A percentile compares a stretch with the other conserved stretches of the same genome.
Conservation (phyloP, 2,329 filamentous ascomycete species). For the Apiospora phragmitis region DNA sequence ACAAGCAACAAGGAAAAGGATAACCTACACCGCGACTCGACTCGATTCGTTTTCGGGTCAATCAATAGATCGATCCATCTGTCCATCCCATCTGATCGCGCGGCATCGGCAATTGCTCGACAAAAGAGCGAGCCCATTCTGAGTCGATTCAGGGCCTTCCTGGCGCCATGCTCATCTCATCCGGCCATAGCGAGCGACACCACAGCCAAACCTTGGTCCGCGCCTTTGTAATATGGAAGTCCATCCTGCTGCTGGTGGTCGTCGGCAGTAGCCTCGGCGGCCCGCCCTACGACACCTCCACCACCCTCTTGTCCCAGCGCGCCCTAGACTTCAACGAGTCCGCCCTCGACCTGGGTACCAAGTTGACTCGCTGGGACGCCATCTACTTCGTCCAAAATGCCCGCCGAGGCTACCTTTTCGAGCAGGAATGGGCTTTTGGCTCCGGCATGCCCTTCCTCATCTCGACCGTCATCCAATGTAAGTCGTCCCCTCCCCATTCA, state of each 20-base stretch:
- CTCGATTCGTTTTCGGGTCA: not conserved
- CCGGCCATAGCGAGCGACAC: slow-evolving; percentile 11
- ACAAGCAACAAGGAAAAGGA: not conserved
- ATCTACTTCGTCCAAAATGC: slow-evolving; percentile 71
- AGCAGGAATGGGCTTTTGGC: slow-evolving; percentile 87
- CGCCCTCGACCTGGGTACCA: slow-evolving; percentile 45
- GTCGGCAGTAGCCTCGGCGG: slow-evolving; percentile 46
- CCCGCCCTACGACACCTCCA: slow-evolving; percentile 79
- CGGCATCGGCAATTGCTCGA: not conserved
- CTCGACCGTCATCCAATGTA: slow-evolving; percentile 36
- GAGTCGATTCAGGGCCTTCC: not conserved
- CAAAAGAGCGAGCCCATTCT: not conserved
- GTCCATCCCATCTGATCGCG: not conserved
- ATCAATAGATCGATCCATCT: not conserved
- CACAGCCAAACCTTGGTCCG: slow-evolving; percentile 30
- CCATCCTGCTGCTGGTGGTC: slow-evolving; percentile 63
- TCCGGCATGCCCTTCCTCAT: slow-evolving; percentile 46
- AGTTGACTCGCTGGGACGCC: slow-evolving; percentile 77
- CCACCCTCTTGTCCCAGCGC: slow-evolving; percentile 51
- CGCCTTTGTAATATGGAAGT: slow-evolving; percentile 67
- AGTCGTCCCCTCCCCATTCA: slow-evolving; percentile 10
- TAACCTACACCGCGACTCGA: slow-evolving; percentile 1
- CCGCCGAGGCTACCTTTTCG: slow-evolving; percentile 65
- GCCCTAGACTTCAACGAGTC: slow-evolving; percentile 31
- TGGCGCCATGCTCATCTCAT: slow-evolving; percentile 22